phyloP scores from a whole-genome alignment of 192 early-diverging fungal species.

The Phlyctochytrium arcticum region DNA sequence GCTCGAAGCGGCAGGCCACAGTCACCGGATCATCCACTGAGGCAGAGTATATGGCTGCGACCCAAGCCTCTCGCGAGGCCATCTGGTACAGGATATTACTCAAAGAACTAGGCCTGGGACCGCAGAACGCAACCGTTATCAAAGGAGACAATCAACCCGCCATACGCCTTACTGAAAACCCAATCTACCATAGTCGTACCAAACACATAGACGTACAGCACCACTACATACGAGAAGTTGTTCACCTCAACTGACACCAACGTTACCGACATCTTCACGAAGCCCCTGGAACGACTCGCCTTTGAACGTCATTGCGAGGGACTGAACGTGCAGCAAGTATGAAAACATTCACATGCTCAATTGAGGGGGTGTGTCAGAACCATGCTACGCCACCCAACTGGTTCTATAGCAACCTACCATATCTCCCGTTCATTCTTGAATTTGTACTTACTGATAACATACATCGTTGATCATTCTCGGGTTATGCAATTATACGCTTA shows the following conservation, averaged over 20 bases:
- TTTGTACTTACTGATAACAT: too few species aligned
- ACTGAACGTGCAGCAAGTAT: too few species aligned
- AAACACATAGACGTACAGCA: conserved; percentile 34
- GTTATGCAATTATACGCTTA: too few species aligned
- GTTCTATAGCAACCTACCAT: too few species aligned
- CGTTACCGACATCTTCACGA: conserved; percentile 32
- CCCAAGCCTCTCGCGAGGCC: not conserved
- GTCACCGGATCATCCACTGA: too few species aligned
- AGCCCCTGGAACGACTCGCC: conserved; percentile 1
- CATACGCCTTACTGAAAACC: conserved; percentile 20
- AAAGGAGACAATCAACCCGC: not conserved
- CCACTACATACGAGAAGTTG: conserved; percentile 28
- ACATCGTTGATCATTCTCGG: too few species aligned
- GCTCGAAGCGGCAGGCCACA: too few species aligned
- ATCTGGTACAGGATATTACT: not conserved
- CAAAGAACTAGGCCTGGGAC: not conserved
- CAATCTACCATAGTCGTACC: conserved; percentile 17
- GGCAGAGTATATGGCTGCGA: conserved; percentile 6
- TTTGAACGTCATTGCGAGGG: too few species aligned
- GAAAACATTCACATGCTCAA: too few species aligned
- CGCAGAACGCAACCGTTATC: not conserved
- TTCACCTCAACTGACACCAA: conserved; percentile 14
- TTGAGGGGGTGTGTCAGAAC: too few species aligned
- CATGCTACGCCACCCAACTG: too few species aligned
- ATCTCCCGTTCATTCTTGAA: too few species aligned